phyloP scores from a whole-genome alignment of 306 rosid species.

The Cucurbita moschata region DNA sequence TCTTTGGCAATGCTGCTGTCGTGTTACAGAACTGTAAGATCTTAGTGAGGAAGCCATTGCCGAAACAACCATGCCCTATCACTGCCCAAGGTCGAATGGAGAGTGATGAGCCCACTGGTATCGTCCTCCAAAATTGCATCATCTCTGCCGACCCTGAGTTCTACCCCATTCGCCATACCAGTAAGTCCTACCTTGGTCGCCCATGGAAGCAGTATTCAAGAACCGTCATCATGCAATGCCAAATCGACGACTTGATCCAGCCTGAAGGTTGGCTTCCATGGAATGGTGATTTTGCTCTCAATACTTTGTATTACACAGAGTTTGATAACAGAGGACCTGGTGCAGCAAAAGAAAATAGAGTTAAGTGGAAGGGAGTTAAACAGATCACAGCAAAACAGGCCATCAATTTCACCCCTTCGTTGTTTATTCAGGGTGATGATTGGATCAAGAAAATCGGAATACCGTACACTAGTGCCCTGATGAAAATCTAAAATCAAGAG shows the following conservation, averaged over 20 bases:
- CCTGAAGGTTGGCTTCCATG: conserved; percentile 11
- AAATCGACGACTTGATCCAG: conserved; percentile 22
- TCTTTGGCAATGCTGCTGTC: conserved; percentile 8
- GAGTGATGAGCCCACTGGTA: conserved; percentile 7
- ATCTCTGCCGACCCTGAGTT: conserved; percentile 25
- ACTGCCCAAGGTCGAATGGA: conserved; percentile 46
- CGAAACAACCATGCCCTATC: conserved; percentile 26
- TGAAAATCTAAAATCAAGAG: too few relatives aligned
- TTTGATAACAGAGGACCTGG: too few relatives aligned
- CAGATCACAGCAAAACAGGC: too few relatives aligned
- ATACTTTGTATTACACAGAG: too few relatives aligned
- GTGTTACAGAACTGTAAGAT: conserved; percentile 26
- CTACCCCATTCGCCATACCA: neutral
- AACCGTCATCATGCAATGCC: conserved; percentile 39
- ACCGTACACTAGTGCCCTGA: too few relatives aligned
- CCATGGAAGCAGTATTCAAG: conserved; percentile 51
- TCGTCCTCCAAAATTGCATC: conserved; percentile 40
- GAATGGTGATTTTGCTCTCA: too few relatives aligned
- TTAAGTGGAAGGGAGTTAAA: too few relatives aligned
- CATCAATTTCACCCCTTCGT: too few relatives aligned
- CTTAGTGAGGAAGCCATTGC: conserved; percentile 12
- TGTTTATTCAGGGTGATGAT: too few relatives aligned
- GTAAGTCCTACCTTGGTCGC: conserved; percentile 38
- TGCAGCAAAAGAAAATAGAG: too few relatives aligned
- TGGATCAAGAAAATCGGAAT: too few relatives aligned